Evolutionary conservation across 139 green algal genomes (phyloP).

Genomic region (Astrephomene gubernaculifera): DNA sequence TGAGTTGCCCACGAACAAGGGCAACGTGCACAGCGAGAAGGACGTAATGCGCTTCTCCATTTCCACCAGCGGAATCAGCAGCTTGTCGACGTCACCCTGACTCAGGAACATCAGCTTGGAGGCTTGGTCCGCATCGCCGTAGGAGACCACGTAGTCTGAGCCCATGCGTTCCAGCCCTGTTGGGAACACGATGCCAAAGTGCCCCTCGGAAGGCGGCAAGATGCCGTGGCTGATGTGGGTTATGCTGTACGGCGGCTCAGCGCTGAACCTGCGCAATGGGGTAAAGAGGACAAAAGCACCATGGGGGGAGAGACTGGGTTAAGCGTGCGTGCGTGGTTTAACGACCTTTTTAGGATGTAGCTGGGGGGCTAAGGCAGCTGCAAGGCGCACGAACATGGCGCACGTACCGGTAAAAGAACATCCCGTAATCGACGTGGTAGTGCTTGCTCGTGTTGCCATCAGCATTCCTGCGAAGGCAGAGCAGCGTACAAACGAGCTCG

Average conservation of each 20-base stretch:
- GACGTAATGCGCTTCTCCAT: conserved; percentile 3
- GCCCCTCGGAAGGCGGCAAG: conserved; percentile 11
- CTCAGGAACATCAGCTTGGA: conserved; percentile 23
- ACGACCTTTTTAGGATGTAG: no score
- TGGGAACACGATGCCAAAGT: conserved; percentile 31
- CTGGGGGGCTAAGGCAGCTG: no score
- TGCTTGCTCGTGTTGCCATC: conserved; percentile 2
- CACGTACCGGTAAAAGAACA: conserved; percentile 28
- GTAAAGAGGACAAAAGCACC: no score
- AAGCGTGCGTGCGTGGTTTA: no score
- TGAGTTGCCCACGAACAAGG: neutral
- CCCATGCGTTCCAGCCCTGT: conserved; percentile 16
- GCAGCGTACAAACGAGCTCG: no score
- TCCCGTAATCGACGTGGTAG: conserved; percentile 38
- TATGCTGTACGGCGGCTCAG: neutral
- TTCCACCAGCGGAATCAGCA: conserved; percentile 2
- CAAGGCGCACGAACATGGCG: no score
- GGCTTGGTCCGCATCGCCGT: conserved; percentile 30
- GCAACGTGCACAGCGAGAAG: conserved; percentile 27
- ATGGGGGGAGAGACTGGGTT: no score
- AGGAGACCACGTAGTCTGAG: neutral
- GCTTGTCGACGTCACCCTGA: neutral
- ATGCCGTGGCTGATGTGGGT: conserved; percentile 40
- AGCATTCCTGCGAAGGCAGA: neutral
- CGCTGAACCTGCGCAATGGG: conserved; percentile 6